Base-by-base conservation (phyloP, 2,329 filamentous ascomycete genomes). In the Venturia oleaginea region DNA sequence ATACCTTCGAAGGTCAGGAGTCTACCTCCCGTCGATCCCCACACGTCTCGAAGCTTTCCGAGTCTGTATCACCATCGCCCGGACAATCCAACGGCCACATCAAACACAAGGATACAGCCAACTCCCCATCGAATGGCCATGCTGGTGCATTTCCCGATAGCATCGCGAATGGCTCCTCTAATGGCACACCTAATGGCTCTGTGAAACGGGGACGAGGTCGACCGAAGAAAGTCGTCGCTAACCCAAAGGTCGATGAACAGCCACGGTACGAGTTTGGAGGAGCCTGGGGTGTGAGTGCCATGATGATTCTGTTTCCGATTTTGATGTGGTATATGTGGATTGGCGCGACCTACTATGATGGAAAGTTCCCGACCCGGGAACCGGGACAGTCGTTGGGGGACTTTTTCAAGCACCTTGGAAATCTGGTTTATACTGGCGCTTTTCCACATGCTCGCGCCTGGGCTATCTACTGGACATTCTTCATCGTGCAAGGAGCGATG, bases 241-340 rank as follows among this genome's bases (percentile, higher is more conserved):
- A 66, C 37, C 72, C 73, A 64, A 76, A 73, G 62, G 72, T 77
- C 61, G 77, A 81, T 67, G 68, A 72, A 64, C 80, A 79, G 63
- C 81, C 81, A 59, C 76, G 84, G 67, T 82, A 82, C 68, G 95
- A 99, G 74, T 99, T 97, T 73, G 93, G 93, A 68, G 94, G 94
- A 65, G 87, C 90, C 3, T 74, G 83, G n/a, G 93, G 94, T 64
- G 88, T 92, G 51, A 77, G 84, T 19, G 80, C 84, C 69, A 92
- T 97, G 85, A 97, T 97, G 91, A 83, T 92, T 67, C 86, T 89
- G 57, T 99, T 97, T 77, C 94, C 94, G n/a, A 67, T 87, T 43
- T 83, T 99, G 70, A 97, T 97, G 93, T 97, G 91, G 84, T 97
- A 97, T 79, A 96, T 99, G 92, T 97, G 92, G 92, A 87, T 96